phyloP scores from a whole-genome alignment of 768 basidiomycete genomes.

The Cystobasidium onofrii region DNA sequence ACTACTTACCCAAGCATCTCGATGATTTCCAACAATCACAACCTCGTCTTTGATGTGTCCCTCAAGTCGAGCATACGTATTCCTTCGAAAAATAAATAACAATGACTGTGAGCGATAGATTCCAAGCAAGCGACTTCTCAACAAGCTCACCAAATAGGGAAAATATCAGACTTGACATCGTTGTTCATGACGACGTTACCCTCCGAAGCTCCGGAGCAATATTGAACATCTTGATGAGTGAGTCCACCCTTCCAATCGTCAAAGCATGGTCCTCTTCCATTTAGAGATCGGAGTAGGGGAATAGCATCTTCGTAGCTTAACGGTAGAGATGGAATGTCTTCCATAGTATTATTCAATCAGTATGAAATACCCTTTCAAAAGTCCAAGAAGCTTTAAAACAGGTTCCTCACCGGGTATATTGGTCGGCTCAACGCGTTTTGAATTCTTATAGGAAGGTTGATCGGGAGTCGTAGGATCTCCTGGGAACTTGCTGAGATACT shows the following conservation, averaged over 20 bases:
- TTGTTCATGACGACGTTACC: constrained; percentile 56
- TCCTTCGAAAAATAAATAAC: constrained; percentile 51
- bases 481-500: constrained; percentile 57
- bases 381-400: background rate
- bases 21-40: constrained; percentile 76
- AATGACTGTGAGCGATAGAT: no score
- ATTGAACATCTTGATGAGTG: constrained; percentile 45
- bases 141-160: constrained; percentile 59
- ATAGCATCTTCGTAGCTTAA: constrained; percentile 78
- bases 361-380: no score
- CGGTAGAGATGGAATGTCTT: constrained; percentile 75
- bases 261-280: constrained; percentile 47
- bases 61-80: constrained; percentile 71
- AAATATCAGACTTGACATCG: constrained; percentile 69
- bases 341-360: constrained; percentile 50
- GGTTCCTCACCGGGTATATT: background rate
- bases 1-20: constrained; percentile 62
- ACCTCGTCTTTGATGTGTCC: constrained; percentile 77
- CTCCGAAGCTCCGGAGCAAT: constrained; percentile 49
- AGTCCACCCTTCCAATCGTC: constrained; percentile 44
- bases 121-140: no score
- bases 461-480: constrained; percentile 73
- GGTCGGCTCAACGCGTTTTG: constrained; percentile 51
- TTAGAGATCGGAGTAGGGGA: constrained; percentile 55
- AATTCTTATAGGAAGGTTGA: constrained; percentile 73